Percentiles rank a stretch among this genome's conserved stretches.
Evolutionary conservation across 1,284 basidiomycete genomes (phyloP).

Genomic region (Cryptococcus wingfieldii): DNA sequence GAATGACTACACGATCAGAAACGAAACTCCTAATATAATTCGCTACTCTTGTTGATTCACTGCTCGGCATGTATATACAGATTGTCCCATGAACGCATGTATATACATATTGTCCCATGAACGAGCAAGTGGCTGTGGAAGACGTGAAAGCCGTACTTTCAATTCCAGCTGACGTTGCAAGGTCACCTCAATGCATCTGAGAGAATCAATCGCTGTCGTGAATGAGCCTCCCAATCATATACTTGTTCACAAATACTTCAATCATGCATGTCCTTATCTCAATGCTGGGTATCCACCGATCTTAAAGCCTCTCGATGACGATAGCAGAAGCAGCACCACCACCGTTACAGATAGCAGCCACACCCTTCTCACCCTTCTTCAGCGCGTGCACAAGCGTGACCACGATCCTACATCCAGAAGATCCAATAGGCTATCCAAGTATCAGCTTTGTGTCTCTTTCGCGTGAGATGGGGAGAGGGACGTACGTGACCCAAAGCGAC

Average conservation of each 20-base stretch:
- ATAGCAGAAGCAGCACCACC: constrained; percentile 89
- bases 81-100: not conserved
- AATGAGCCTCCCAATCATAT: not conserved
- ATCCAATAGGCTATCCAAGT: constrained; percentile 68
- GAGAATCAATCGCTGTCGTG: no score
- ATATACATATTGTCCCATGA: not conserved
- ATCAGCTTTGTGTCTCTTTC: constrained; percentile 3
- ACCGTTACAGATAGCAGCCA: constrained; percentile 97
- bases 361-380: constrained; percentile 93
- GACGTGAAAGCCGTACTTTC: no score
- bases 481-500: constrained; percentile 81
- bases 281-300: not conserved
- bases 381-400: constrained; percentile 90
- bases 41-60: no score
- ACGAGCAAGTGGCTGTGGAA: not conserved
- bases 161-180: no score
- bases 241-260: not conserved
- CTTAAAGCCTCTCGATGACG: constrained; percentile 75
- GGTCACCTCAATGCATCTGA: not conserved
- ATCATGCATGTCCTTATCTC: not conserved
- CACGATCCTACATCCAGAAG: constrained; percentile 90
- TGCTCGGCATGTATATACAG: not conserved
- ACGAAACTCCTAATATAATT: no score
- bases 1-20: no score
- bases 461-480: constrained; percentile 3